Conservation (phyloP, 1,284 basidiomycete genomes). For the Pascua guehoae region DNA sequence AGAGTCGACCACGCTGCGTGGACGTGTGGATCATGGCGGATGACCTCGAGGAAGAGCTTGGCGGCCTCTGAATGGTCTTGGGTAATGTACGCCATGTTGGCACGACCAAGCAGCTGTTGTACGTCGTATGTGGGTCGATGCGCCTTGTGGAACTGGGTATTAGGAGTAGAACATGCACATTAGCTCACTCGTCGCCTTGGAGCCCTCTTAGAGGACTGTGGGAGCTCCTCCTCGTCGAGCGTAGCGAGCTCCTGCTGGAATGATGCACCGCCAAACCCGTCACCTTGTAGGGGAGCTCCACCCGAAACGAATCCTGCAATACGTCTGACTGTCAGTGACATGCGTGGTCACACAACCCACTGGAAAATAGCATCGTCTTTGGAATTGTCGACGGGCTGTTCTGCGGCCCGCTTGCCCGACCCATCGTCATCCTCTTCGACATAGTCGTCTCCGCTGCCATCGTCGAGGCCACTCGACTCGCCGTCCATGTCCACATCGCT, state of each 20-base stretch:
- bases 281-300: constrained; percentile 9
- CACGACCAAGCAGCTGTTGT: constrained; percentile 72
- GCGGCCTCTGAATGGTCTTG: constrained; percentile 69
- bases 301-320: constrained; percentile 33
- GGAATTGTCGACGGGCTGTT: constrained; percentile 3
- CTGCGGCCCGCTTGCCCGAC: constrained; percentile 1
- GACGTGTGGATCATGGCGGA: constrained; percentile 85
- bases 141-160: constrained; percentile 47
- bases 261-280: constrained; percentile 13
- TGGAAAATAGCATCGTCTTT: constrained; percentile 31
- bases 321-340: constrained; percentile 20
- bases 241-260: constrained; percentile 28
- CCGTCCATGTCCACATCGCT: not conserved
- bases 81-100: constrained; percentile 76
- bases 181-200: constrained; percentile 1
- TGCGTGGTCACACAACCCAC: constrained; percentile 12
- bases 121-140: constrained; percentile 77
- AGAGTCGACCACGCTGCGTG: constrained; percentile 80
- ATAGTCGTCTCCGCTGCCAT: constrained; percentile 19
- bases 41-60: constrained; percentile 81
- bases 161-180: not conserved
- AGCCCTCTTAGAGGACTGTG: constrained; percentile 10
- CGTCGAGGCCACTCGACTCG: constrained; percentile 28
- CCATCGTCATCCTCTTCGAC: constrained; percentile 8
- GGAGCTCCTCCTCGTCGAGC: constrained; percentile 31